Base-by-base conservation (phyloP, 2,329 filamentous ascomycete genomes). In the Cladosporium sp. region DNA sequence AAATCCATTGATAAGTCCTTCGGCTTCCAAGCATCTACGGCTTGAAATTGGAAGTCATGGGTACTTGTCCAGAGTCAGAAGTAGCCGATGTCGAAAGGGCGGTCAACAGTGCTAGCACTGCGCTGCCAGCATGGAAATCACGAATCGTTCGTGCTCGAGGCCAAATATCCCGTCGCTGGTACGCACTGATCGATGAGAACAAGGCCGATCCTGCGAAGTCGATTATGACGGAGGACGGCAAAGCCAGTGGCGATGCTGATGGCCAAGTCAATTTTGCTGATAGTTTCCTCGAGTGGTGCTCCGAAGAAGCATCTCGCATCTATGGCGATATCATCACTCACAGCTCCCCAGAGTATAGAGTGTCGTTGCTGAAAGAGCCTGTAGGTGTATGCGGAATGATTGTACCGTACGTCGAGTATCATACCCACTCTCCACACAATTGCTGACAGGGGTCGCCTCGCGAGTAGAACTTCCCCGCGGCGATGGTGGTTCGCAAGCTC, bases 31-130 rank as follows among this genome's bases (percentile, higher is more conserved):
- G 65, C 63, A 24, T 71, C 65, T 4, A 74, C 57, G n/a, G 32
- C 19, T 40, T 76, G 73, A 57, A 71, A 75, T 12, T 89, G 89
- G 64, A 83, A 88, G 65, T 89, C 36, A 92, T 97, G 65, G 91
- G 90, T 58, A 89, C 84, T 22, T 88, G 87, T 70, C 91, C 94
- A 62, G 93, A 97, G 69, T 94, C 94, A 80, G 83, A 87, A 66
- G 79, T 80, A 61, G 77, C 83, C 65, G 94, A 99, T 71, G 89
- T 89, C 36, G 82, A 91, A 68, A 80, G 80, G 47, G 93, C 94
- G 69, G 95, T 97, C 70, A 78, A 83, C 56, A 90, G 90, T 19
- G 94, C 94, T 10, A 82, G 83, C 7, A 83, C 82, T 6, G 93
- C 94, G 0, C 84, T 94, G 63, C 81, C 83, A 49, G 77, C 80